phyloP scores from a whole-genome alignment of 2,329 filamentous ascomycete genomes.

The Orbilia javanica region DNA sequence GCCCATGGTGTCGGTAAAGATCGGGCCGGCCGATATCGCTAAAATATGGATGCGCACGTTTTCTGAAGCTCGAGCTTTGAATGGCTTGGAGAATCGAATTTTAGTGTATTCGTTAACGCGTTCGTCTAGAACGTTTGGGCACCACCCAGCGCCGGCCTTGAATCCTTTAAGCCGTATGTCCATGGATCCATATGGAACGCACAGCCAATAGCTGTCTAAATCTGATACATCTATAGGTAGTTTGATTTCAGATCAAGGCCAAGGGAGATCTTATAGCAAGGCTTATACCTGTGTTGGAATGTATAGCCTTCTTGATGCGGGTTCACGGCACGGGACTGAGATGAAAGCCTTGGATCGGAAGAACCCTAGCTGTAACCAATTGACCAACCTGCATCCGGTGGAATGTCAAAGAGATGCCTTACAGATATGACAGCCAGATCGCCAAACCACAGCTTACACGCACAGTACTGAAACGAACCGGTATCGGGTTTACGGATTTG shows the following conservation, averaged over 20 bases:
- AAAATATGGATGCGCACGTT: neutral
- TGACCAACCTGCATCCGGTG: neutral
- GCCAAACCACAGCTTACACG: neutral
- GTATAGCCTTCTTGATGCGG: conserved; percentile 23
- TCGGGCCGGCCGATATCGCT: neutral
- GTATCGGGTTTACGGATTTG: neutral
- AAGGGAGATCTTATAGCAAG: neutral
- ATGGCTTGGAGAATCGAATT: no score
- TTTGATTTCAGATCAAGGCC: neutral
- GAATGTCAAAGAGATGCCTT: neutral
- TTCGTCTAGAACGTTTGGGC: no score
- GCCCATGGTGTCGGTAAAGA: neutral
- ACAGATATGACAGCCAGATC: neutral
- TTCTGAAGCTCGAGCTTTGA: no score
- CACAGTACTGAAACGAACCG: neutral
- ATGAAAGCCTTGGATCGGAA: neutral
- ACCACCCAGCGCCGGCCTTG: no score
- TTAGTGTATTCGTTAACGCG: no score
- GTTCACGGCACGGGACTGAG: conserved; percentile 8
- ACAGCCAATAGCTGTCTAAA: neutral
- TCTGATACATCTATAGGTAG: neutral
- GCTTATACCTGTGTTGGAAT: conserved; percentile 29
- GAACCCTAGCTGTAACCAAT: neutral
- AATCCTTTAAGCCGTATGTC: neutral
- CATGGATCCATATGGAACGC: neutral